Evolutionary conservation across 2,329 filamentous ascomycete species (phyloP), one percentile per base, ranked within the genome.

Genomic region (Clonostachys sp.): DNA sequence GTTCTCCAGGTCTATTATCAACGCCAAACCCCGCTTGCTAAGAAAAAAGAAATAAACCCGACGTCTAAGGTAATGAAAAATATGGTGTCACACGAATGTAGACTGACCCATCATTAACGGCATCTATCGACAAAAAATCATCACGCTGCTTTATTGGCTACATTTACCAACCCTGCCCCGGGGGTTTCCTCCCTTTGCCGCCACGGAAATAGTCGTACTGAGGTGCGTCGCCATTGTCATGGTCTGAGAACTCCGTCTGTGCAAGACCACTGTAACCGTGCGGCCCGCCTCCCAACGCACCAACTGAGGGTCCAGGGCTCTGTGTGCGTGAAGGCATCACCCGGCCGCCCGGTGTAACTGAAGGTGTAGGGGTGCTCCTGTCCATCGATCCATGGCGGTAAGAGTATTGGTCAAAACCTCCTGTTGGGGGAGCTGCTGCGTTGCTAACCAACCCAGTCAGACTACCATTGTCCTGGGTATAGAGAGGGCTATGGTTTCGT

Each of bases 261-360:
- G 80, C 75, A 46, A 85, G 60, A 24, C 75, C 74, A 13, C 78
- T 81, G 58, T 85, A 85, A 0, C 81, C 81, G 45, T 72, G 67
- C 2, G 79, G 77, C 3, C 80, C 80, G 46, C 79, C 78, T 16
- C 79, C 80, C 16, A 82, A 60, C 50, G 79, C 77, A 12, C 78
- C 76, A 5, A 64, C 55, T 12, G 72, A 72, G 1, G 73, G 69
- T 4, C 73, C 71, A 3, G 71, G 65, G 33, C 53, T 57, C 38
- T 33, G 49, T 20, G 46, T 51, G 14, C 50, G 50, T 35, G 48
- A 45, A 9, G 52, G 51, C 13, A 56, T 55, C 13, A 53, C 51
- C 5, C 41, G 40, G 30, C 18, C 48, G 33, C 16, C 46, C 33
- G 35, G 44, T 48, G 5, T 39, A n/a, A 39, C 14, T 18, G 36